A percentile compares a stretch with the other conserved stretches of the same genome.
phyloP scores from a whole-genome alignment of 225 moss, liverwort and hornwort species.

The Asterella californica region DNA sequence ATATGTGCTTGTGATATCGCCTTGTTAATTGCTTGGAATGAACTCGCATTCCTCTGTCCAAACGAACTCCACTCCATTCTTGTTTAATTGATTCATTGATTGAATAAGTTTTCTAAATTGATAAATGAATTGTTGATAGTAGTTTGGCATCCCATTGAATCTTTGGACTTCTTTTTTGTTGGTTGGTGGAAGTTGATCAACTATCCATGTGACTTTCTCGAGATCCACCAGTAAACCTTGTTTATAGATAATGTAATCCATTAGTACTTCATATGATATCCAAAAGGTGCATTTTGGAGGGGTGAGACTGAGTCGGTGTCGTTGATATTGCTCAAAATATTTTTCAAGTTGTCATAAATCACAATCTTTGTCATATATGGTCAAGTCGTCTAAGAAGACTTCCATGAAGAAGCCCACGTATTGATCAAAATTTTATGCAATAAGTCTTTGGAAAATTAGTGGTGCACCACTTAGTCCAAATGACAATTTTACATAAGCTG shows the following conservation, averaged over 20 bases:
- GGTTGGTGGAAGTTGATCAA: too few relatives aligned
- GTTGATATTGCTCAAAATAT: too few relatives aligned
- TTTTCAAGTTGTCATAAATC: too few relatives aligned
- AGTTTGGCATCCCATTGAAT: too few relatives aligned
- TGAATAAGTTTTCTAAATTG: too few relatives aligned
- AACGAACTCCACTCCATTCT: too few relatives aligned
- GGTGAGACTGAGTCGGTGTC: not conserved
- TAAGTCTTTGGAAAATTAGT: not conserved
- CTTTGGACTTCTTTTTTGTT: too few relatives aligned
- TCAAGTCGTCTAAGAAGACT: too few relatives aligned
- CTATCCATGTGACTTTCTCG: not conserved
- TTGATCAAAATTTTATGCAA: not conserved
- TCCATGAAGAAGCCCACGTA: not conserved
- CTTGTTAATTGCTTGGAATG: not conserved
- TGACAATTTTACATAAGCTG: not conserved
- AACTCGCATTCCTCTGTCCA: not conserved
- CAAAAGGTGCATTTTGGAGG: not conserved
- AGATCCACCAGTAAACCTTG: not conserved
- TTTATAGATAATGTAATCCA: not conserved
- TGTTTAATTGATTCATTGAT: too few relatives aligned
- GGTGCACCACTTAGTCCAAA: not conserved
- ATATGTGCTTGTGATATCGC: not conserved
- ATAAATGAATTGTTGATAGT: too few relatives aligned
- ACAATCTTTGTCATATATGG: too few relatives aligned
- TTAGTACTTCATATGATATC: not conserved